Evolutionary conservation across 257 asterid genomes (phyloP).

Genomic region (Solanum sitiens): DNA sequence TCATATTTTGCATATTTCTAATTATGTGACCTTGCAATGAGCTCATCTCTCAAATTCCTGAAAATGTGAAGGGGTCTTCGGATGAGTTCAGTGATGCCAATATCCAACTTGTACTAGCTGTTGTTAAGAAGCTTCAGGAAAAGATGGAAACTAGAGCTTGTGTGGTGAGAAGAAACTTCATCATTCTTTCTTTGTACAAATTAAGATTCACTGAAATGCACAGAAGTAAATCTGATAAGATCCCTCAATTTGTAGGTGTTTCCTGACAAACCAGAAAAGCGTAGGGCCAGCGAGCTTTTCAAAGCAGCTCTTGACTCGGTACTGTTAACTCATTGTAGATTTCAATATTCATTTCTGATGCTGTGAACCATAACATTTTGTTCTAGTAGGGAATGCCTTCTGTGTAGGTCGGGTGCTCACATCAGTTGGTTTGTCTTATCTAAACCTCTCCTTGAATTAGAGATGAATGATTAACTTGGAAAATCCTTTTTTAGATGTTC

Average conservation of each 20-base stretch:
- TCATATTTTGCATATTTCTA: neutral
- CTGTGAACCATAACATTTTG: neutral
- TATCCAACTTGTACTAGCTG: conserved; percentile 81
- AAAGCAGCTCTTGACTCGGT: conserved; percentile 86
- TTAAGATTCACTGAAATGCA: neutral
- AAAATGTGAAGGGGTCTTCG: conserved; percentile 76
- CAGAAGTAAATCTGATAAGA: neutral
- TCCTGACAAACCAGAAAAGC: conserved; percentile 93
- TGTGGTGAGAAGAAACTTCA: conserved; percentile 40
- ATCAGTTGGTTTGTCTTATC: neutral
- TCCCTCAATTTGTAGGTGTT: conserved; percentile 47
- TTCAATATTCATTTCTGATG: neutral
- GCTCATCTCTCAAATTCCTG: conserved; percentile 6
- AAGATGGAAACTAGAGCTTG: conserved; percentile 86
- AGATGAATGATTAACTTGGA: neutral
- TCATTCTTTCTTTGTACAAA: neutral
- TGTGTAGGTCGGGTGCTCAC: neutral
- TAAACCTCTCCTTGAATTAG: neutral
- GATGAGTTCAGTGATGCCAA: conserved; percentile 95
- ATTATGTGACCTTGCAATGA: neutral
- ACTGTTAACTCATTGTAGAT: conserved; percentile 1
- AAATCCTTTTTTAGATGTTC: neutral
- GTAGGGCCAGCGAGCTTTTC: conserved; percentile 81
- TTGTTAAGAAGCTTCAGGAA: conserved; percentile 62
- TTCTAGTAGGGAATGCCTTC: neutral